Evolutionary conservation across 2,329 filamentous ascomycete genomes (phyloP), one percentile per base, ranked within the genome.

Genomic region (Colletotrichum magnum): DNA sequence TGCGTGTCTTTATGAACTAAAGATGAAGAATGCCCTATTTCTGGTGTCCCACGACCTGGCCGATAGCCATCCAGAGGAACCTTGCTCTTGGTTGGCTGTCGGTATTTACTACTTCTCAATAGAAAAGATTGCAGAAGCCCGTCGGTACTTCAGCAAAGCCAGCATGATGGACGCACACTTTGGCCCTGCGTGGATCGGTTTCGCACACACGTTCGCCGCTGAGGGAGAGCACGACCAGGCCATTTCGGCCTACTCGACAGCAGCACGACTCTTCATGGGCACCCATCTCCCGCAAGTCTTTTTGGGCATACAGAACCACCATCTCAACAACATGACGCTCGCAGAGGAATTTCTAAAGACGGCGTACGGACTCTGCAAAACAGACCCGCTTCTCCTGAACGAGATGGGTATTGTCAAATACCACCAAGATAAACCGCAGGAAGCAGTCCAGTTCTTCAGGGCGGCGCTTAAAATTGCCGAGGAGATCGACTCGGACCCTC

Each of bases 171-270:
- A 99, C 77, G 93, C 95, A 6, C 95, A 98, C 82, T 99, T 97
- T 75, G 95, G 95, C 0, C 94, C 96, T 1, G 96, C 96, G 3
- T 99, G 96, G 96, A 98, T 99, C 72, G 96, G 97, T 1, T 99
- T 99, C 77, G 96, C 96, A 1, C 97, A 99, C 79, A 99, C 96
- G 0, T 99, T 99, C 78, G 96, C 96, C 1, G 95, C 94, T 12
- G 96, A 99, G 79, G 96, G 96, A 60, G 96, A 99, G 80, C 95
- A 98, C 79, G 96, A 99, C 79, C 96, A 99, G 82, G 96, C 96
- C 56, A 98, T 99, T 72, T 97, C 95, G 9, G 96, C 97, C 0
- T 99, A 99, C 82, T 97, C 94, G 36, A 99, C 96, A 1, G 96
- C 96, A 0, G 95, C 95, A 2, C 89, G 96, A 47, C 84, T 99